Conservation (phyloP, 768 basidiomycete species). For the Serendipita sp. region DNA sequence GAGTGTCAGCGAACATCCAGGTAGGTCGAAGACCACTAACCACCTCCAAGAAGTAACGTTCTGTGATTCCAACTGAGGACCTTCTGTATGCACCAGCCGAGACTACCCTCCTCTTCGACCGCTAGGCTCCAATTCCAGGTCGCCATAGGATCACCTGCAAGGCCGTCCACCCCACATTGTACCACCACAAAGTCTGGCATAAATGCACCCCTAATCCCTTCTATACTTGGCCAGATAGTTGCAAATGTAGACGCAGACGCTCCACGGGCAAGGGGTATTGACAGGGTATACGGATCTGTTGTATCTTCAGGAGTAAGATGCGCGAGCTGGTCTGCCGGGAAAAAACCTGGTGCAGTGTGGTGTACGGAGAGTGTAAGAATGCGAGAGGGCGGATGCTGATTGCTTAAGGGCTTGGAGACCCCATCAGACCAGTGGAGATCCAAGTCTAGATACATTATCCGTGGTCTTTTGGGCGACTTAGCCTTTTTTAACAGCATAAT, state of each 20-base stretch:
- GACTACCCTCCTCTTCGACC: constrained; percentile 33
- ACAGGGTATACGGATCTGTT: constrained; percentile 51
- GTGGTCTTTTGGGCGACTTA: constrained; percentile 24
- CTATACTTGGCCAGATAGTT: constrained; percentile 46
- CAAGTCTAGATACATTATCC: constrained; percentile 81
- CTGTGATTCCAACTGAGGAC: constrained; percentile 41
- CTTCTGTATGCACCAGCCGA: constrained; percentile 50
- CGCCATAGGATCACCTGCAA: constrained; percentile 69
- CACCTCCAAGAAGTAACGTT: constrained; percentile 62
- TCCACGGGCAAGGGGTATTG: constrained; percentile 60
- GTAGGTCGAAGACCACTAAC: constrained; percentile 21
- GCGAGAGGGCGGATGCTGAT: constrained; percentile 21
- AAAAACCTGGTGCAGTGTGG: constrained; percentile 70
- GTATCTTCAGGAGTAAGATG: constrained; percentile 27
- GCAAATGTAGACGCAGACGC: constrained; percentile 47
- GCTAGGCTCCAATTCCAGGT: constrained; percentile 58
- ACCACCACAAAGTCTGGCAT: constrained; percentile 63
- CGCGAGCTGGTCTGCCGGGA: constrained; percentile 44
- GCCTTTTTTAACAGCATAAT: constrained; percentile 50
- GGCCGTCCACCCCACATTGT: constrained; percentile 76
- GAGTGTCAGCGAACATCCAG: constrained; percentile 12
- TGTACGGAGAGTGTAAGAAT: constrained; percentile 65
- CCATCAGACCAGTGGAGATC: constrained; percentile 88
- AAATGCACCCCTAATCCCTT: constrained; percentile 42
- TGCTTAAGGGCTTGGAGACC: constrained; percentile 63